phyloP scores from a whole-genome alignment of 768 basidiomycete species.

The Lyophyllum atratum region DNA sequence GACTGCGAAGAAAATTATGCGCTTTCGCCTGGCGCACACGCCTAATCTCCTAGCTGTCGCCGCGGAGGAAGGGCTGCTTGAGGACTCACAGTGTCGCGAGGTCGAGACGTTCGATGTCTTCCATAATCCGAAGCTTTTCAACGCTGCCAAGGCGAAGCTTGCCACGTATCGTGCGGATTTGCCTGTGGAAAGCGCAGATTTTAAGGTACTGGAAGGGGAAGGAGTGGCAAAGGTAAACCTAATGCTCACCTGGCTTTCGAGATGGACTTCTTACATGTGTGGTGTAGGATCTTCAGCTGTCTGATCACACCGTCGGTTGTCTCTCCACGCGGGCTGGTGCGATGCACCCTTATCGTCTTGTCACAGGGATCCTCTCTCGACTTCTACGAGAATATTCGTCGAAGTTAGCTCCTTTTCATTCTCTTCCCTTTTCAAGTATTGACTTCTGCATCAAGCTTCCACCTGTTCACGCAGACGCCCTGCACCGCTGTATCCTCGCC shows the following conservation, averaged over 20 bases:
- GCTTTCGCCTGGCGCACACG: constrained; percentile 64
- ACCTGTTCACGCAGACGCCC: constrained; percentile 60
- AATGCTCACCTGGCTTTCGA: neutral
- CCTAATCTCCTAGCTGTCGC: constrained; percentile 48
- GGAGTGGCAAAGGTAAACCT: constrained; percentile 30
- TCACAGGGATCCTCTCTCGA: constrained; percentile 58
- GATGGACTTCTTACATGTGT: neutral
- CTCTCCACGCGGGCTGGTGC: constrained; percentile 60
- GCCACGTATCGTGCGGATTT: constrained; percentile 48
- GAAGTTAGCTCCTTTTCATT: constrained; percentile 35
- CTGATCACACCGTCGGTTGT: constrained; percentile 46
- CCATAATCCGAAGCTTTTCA: constrained; percentile 41
- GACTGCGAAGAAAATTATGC: constrained; percentile 53
- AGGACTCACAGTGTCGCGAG: constrained; percentile 55
- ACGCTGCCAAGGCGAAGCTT: constrained; percentile 44
- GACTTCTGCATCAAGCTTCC: constrained; percentile 44
- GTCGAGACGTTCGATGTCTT: constrained; percentile 64
- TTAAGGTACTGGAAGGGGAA: constrained; percentile 31
- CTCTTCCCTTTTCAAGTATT: constrained; percentile 1
- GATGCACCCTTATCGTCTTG: constrained; percentile 69
- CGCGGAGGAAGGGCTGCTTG: constrained; percentile 51
- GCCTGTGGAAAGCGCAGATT: constrained; percentile 44
- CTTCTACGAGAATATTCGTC: constrained; percentile 52
- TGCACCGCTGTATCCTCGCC: constrained; percentile 49
- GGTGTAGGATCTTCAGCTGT: constrained; percentile 51